Base-by-base conservation (phyloP, 2,329 filamentous ascomycete species). In the Didymella pinodella region DNA sequence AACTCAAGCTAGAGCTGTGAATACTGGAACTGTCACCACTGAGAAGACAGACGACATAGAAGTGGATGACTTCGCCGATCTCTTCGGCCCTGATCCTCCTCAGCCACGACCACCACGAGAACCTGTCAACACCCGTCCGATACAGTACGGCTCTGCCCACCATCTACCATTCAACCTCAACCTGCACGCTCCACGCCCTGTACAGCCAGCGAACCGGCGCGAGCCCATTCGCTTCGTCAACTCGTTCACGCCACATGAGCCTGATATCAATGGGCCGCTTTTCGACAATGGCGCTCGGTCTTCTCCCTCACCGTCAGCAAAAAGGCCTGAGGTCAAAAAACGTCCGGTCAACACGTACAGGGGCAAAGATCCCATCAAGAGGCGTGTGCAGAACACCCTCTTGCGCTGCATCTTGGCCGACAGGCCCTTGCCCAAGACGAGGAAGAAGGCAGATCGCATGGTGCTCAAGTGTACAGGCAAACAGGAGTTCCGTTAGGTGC, bases 311-410 rank as follows among this genome's bases (percentile, higher is more conserved):
- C 0, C 31, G 11, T 1, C 29, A 22, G 4, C 5, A 5, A 49
- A 45, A 16, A 25, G 26, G 7, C 6, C 31, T 6, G 18, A 41
- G 18, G 18, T 25, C n/a, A 22, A 50, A 11, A 46, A 41, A 18
- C 51, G 25, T n/a, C 59, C 61, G 2, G 46, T 50, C 38, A 65
- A 64, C 25, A 57, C 31, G 0, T 66, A 66, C 55, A 52, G 52
- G n/a, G 65, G 59, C 32, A 65, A 53, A 0, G 62, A 70, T 31
- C 32, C 56, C 0, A 52, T 70, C 36, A 69, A 68, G 48, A 50
- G 44, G n/a, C 22, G 43, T 2, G 63, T 70, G 1, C 48, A 60
- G 18, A 73, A 72, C 28, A 31, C 41, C 12, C 68, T 64, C 25
- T 43, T 73, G 1, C 68, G 60, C 3, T 56, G 57, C 6, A 50